Conservation (phyloP, 1,139 yeast species). For the Blastobotrys capitulatus region DNA sequence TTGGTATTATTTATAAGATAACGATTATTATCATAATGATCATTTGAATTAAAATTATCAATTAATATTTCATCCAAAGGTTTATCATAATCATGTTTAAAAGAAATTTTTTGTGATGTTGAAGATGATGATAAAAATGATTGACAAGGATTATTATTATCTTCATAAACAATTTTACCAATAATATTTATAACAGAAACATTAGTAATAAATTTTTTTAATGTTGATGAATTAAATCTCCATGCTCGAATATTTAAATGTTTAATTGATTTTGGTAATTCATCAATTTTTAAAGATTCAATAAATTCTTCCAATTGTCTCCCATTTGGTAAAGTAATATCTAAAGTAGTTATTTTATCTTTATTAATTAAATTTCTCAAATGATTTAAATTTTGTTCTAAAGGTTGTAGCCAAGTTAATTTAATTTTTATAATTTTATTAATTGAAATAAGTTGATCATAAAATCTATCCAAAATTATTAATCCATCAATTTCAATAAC, state of each 20-base stretch:
- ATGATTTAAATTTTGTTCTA: too few relatives aligned
- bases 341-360: background rate
- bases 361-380: background rate
- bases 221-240: background rate
- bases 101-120: background rate
- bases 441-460: too few relatives aligned
- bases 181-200: background rate
- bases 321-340: background rate
- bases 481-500: background rate
- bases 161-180: background rate
- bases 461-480: background rate
- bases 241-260: background rate
- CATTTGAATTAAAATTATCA: too few relatives aligned
- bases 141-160: too few relatives aligned
- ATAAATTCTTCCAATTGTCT: background rate
- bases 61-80: background rate
- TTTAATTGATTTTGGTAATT: background rate
- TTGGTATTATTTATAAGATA: too few relatives aligned
- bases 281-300: background rate
- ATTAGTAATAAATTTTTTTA: background rate
- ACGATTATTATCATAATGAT: background rate
- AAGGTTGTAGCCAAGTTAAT: too few relatives aligned
- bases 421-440: too few relatives aligned
- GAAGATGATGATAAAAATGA: too few relatives aligned
- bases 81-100: conserved; percentile 1